Evolutionary conservation across 2,329 filamentous ascomycete genomes (phyloP).

Genomic region (Arthrobotrys pseudoclavata): DNA sequence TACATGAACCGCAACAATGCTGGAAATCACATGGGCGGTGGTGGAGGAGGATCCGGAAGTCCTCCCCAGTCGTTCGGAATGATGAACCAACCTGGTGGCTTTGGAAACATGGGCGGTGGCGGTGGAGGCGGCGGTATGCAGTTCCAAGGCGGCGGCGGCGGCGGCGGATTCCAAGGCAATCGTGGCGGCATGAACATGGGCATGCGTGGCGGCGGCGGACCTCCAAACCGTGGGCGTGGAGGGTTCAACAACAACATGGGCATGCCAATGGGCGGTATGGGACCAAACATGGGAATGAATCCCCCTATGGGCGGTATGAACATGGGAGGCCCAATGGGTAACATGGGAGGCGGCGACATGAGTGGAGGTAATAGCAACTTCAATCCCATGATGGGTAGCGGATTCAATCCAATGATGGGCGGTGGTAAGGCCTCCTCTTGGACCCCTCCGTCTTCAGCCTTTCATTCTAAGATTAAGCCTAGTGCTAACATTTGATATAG

Average conservation of each 20-base stretch:
- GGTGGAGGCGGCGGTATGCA: constrained; percentile 68
- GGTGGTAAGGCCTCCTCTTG: constrained; percentile 46
- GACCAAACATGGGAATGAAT: constrained; percentile 70
- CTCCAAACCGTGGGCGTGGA: constrained; percentile 73
- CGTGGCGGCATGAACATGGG: constrained; percentile 69
- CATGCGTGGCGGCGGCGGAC: constrained; percentile 70
- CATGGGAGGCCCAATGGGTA: constrained; percentile 67
- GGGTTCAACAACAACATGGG: constrained; percentile 69
- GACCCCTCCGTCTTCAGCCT: constrained; percentile 36
- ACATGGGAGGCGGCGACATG: constrained; percentile 69
- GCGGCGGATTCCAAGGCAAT: constrained; percentile 67
- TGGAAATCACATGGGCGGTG: constrained; percentile 66
- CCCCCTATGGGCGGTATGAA: constrained; percentile 65
- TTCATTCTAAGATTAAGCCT: constrained; percentile 3
- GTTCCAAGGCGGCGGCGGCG: constrained; percentile 68
- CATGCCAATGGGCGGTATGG: constrained; percentile 71
- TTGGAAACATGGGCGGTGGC: constrained; percentile 68
- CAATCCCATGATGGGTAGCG: constrained; percentile 67
- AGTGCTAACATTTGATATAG: constrained; percentile 43
- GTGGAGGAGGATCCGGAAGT: constrained; percentile 64
- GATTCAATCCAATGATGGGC: constrained; percentile 64
- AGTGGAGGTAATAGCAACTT: constrained; percentile 71
- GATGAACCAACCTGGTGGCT: constrained; percentile 64
- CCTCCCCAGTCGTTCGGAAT: constrained; percentile 62
- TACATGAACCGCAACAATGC: constrained; percentile 70